These are phyloP conservation scores for Hanseniaspora pseudoguilliermondii DNA, from an alignment of 805 yeast species.

Conservation along the genomic window DNA sequence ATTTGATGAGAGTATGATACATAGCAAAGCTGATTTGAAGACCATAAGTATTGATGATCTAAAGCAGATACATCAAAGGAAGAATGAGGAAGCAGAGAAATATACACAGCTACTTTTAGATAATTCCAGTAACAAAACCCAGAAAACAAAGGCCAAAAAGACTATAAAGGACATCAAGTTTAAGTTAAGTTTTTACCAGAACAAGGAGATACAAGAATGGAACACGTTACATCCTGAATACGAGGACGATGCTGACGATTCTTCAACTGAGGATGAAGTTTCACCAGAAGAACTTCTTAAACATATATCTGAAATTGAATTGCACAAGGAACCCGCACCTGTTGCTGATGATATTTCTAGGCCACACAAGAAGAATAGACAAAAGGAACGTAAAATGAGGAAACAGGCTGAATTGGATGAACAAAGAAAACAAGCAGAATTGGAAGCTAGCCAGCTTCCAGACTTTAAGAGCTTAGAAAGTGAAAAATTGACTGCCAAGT, in stretches of 20 bases:
- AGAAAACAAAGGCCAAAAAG: conserved; percentile 50
- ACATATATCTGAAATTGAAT: conserved; percentile 12
- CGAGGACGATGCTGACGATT: conserved; percentile 29
- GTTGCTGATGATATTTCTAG: conserved; percentile 32
- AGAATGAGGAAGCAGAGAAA: conserved; percentile 51
- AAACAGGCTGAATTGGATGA: conserved; percentile 57
- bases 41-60: neutral
- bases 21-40: neutral
- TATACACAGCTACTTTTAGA: conserved; percentile 65
- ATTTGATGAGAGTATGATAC: neutral
- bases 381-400: conserved; percentile 67
- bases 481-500: conserved; percentile 45
- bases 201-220: conserved; percentile 33
- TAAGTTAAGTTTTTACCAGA: conserved; percentile 43
- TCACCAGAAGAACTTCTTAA: conserved; percentile 10
- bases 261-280: conserved; percentile 28
- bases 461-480: conserved; percentile 63
- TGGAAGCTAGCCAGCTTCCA: conserved; percentile 54
- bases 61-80: conserved; percentile 49
- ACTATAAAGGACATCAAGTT: conserved; percentile 50
- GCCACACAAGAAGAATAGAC: conserved; percentile 41
- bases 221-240: conserved; percentile 11
- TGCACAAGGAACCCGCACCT: conserved; percentile 6
- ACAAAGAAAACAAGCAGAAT: conserved; percentile 52
- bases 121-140: conserved; percentile 52